A percentile compares a stretch with the other conserved stretches of the same genome.
Evolutionary conservation across 1,284 basidiomycete species (phyloP).

Genomic region (Clitocybe nebularis): DNA sequence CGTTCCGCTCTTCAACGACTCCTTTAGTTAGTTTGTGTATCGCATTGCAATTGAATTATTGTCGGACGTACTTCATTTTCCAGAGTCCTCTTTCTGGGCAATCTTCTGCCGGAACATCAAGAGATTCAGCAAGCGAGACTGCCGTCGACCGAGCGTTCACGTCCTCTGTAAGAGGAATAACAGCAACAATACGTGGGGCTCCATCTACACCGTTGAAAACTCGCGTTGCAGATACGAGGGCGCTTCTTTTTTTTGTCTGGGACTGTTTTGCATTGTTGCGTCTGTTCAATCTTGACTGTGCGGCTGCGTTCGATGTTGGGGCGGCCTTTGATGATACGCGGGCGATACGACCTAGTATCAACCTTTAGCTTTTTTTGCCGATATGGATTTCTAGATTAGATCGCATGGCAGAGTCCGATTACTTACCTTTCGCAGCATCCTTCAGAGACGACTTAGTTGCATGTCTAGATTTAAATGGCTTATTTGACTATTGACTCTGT

Average conservation of each 20-base stretch:
- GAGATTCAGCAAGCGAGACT: conserved; percentile 57
- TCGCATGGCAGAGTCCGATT: too few relatives aligned
- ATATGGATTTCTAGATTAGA: too few relatives aligned
- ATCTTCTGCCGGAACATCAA: conserved; percentile 56
- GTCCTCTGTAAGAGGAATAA: conserved; percentile 75
- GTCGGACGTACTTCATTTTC: conserved; percentile 57
- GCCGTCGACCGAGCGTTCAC: conserved; percentile 52
- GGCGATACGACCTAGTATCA: conserved; percentile 46
- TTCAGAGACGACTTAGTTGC: conserved; percentile 80
- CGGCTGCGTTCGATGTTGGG: conserved; percentile 35
- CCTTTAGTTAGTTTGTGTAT: neutral
- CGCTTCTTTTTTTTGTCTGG: conserved; percentile 67
- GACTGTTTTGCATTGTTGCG: conserved; percentile 79
- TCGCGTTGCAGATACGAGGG: conserved; percentile 65
- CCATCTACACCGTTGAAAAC: conserved; percentile 77
- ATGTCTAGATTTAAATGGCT: conserved; percentile 87
- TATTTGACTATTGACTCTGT: conserved; percentile 64
- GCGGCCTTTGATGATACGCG: conserved; percentile 52
- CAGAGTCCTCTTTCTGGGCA: conserved; percentile 54
- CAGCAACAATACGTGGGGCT: conserved; percentile 75
- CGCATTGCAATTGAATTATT: neutral
- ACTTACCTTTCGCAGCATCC: conserved; percentile 74
- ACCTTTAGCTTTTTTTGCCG: neutral
- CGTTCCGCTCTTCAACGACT: conserved; percentile 62
- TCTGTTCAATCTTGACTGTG: conserved; percentile 66